Evolutionary conservation across 179 eudicot genomes (phyloP).

Genomic region (Monotropa hypopitys): DNA sequence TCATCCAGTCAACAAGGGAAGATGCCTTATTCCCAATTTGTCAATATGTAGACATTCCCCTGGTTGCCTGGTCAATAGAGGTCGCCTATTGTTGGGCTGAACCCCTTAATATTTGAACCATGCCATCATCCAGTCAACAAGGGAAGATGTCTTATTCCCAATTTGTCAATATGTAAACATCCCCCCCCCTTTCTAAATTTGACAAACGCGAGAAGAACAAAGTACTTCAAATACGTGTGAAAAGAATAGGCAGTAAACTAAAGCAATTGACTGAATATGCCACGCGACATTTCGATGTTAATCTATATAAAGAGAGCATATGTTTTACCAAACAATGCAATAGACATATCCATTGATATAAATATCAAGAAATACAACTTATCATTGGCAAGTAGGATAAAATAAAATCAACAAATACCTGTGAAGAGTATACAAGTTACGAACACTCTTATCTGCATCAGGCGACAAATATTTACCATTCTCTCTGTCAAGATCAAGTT

Average conservation of each 20-base stretch:
- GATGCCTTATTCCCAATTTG: neutral
- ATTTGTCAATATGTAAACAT: neutral
- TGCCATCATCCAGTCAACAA: constrained; percentile 1
- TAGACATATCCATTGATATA: neutral
- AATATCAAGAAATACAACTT: neutral
- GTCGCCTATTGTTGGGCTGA: neutral
- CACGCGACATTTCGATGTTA: neutral
- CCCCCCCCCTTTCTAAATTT: neutral
- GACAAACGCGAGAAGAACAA: neutral
- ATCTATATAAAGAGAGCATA: neutral
- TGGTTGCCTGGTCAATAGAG: neutral
- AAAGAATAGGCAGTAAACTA: neutral
- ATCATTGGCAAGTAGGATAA: neutral
- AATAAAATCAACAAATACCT: constrained; percentile 22
- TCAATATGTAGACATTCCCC: neutral
- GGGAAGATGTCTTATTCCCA: neutral
- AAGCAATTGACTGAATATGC: neutral
- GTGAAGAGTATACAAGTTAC: constrained; percentile 58
- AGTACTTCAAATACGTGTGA: neutral
- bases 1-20: constrained; percentile 2
- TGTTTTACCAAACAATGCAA: neutral
- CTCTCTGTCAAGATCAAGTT: constrained; percentile 60
- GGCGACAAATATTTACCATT: constrained; percentile 55
- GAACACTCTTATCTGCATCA: constrained; percentile 48
- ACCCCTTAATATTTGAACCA: neutral